Base-by-base conservation (phyloP, 139 green algal genomes). In the Mychonastes homosphaera region DNA sequence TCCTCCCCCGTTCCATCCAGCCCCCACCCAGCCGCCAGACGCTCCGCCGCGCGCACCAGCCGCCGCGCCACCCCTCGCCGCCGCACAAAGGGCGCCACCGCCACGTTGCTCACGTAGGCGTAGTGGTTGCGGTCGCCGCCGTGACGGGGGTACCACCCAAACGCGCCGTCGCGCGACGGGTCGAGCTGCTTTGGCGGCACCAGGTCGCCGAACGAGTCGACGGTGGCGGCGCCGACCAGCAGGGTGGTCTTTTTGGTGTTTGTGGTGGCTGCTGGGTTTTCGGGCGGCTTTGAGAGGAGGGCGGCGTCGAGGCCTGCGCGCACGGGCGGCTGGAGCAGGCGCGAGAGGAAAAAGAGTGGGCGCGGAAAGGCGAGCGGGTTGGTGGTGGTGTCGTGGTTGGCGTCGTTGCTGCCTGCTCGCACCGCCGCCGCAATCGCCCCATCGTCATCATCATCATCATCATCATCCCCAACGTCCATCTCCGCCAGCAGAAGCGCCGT, bases 81-180 rank as follows among this genome's bases (percentile, higher is more conserved):
- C 38, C 69, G 59, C 13, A 54, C 56, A 3, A 13, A 34, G 12
- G 73, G 69, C 52, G 49, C 32, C 36, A 83, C 69, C 21, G 75
- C 75, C 49, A 83, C 47, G 56, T 83, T 83, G 63, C 38, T 59
- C 10, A 83, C 45, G 58, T 83, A 81, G 6, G 64, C 65, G 15
- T 74, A 67, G 15, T 3, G 1, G 56, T 65, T 35, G 66, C 69
- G 6, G 65, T 13, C 4, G 57, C 64, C 28, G 65, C 57, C 8
- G 51, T 48, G 4, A 56, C 69, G 24, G 13, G 12, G 52, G 44
- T 63, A 63, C 62, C 62, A 69, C 21, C 62, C 62, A 4, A 51
- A 56, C 16, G 58, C 48, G 21, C 33, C 47, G 62, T 56, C 29
- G 46, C 49, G 39, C 16, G 36, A 9, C 43, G 27, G 48, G 27